These are phyloP conservation scores for Neonectria neomacrospora DNA, from an alignment of 2,329 filamentous ascomycete species.

Conservation along the genomic window DNA sequence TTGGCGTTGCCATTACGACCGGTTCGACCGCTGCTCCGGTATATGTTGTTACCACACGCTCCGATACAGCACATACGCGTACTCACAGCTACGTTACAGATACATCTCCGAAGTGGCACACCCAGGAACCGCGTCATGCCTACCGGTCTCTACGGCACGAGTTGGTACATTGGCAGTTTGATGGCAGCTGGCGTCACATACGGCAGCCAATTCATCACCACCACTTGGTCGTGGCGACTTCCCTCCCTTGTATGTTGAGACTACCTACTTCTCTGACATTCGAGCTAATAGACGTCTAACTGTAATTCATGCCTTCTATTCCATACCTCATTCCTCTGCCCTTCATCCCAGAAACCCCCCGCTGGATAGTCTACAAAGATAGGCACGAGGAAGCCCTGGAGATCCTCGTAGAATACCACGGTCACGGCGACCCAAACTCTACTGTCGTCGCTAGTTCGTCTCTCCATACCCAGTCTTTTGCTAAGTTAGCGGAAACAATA, in stretches of 20 bases:
- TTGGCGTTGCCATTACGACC: conserved; percentile 16
- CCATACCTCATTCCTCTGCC: conserved; percentile 6
- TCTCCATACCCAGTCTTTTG: conserved; percentile 6
- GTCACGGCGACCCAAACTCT: conserved; percentile 1
- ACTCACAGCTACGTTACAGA: not conserved
- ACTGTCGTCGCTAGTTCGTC: not conserved
- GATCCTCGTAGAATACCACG: conserved; percentile 2
- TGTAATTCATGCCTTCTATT: conserved; percentile 14
- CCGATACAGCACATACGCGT: too few species aligned
- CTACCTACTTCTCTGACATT: not conserved
- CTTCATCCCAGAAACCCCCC: conserved; percentile 11
- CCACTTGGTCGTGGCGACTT: conserved; percentile 19
- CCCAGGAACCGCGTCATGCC: conserved; percentile 17
- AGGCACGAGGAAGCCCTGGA: conserved; percentile 9
- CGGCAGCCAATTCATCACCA: conserved; percentile 13
- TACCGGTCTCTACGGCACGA: conserved; percentile 15
- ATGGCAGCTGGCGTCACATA: conserved; percentile 14
- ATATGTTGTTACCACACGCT: not conserved
- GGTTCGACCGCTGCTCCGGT: conserved; percentile 13
- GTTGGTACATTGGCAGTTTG: conserved; percentile 16
- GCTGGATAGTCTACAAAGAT: conserved; percentile 15
- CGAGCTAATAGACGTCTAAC: not conserved
- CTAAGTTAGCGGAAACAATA: conserved; percentile 12
- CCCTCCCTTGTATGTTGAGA: conserved; percentile 7
- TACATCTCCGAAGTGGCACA: conserved; percentile 22